Percentiles rank a stretch among this genome's conserved stretches.
Evolutionary conservation across 23 red algal species (phyloP).

Genomic region (Chondrus crispus): DNA sequence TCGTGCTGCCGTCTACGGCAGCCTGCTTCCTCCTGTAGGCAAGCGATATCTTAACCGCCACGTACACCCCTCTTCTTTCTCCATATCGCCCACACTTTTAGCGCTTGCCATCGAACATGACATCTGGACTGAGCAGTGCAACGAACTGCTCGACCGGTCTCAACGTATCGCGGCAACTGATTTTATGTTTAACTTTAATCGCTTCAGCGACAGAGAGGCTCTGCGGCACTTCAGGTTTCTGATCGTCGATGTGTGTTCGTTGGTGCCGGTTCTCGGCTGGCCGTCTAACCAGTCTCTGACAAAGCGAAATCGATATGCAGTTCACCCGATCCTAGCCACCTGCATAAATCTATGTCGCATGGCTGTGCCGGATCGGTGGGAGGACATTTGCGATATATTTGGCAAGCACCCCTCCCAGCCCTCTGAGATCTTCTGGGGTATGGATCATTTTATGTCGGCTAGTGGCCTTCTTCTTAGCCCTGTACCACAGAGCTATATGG

Average conservation of each 20-base stretch:
- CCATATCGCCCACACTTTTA: background rate
- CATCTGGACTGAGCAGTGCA: background rate
- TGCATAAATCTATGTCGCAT: background rate
- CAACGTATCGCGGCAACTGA: background rate
- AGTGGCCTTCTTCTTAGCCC: background rate
- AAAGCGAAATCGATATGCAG: background rate
- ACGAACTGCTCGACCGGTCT: too few relatives aligned
- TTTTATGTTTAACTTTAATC: background rate
- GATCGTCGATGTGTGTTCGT: background rate
- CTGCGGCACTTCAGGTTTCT: background rate
- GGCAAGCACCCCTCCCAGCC: conserved; percentile 19
- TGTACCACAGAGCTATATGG: background rate
- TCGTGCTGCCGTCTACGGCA: background rate
- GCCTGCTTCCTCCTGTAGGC: background rate
- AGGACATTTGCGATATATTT: background rate
- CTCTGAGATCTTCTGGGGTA: conserved; percentile 32
- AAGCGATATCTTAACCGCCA: background rate
- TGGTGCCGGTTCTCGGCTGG: background rate
- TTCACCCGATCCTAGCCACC: background rate
- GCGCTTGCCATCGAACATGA: background rate
- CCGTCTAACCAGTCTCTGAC: background rate
- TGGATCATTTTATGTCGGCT: background rate
- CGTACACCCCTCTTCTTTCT: background rate
- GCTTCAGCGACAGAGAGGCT: background rate
- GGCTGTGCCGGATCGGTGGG: background rate